These are phyloP conservation scores for Triticum turgidum DNA, from an alignment of 176 grass and related monocot species.

Conservation along the genomic window DNA sequence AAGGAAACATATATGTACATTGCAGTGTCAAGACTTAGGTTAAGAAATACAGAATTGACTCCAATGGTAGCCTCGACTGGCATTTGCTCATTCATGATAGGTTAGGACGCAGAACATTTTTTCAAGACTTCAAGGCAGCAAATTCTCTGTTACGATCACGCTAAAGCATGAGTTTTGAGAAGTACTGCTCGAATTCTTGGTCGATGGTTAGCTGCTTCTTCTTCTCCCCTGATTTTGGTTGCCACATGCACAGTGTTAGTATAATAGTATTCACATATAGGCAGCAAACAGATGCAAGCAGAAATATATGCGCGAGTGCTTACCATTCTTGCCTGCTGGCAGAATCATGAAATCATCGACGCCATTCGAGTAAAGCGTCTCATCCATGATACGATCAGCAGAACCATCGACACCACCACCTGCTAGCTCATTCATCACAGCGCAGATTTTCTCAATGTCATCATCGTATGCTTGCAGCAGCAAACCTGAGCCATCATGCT, in stretches of 20 bases:
- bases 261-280: background rate
- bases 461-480: constrained; percentile 20
- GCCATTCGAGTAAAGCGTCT: constrained; percentile 53
- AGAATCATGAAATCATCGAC: constrained; percentile 39
- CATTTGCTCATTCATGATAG: background rate
- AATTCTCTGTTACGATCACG: background rate
- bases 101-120: background rate
- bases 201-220: constrained; percentile 55
- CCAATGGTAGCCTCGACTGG: background rate
- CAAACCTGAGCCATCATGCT: constrained; percentile 27
- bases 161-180: constrained; percentile 83
- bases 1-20: constrained; percentile 23
- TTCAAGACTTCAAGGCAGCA: background rate
- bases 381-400: constrained; percentile 32
- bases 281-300: constrained; percentile 1
- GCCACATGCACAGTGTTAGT: constrained; percentile 9
- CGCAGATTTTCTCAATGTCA: constrained; percentile 26
- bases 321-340: constrained; percentile 45
- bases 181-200: constrained; percentile 87
- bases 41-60: background rate
- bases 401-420: constrained; percentile 26
- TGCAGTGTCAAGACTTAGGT: background rate
- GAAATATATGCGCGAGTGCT: background rate
- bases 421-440: constrained; percentile 39
- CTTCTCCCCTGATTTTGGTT: constrained; percentile 37